Evolutionary conservation across 768 basidiomycete genomes (phyloP).

Genomic region (Sarcodon sp.): DNA sequence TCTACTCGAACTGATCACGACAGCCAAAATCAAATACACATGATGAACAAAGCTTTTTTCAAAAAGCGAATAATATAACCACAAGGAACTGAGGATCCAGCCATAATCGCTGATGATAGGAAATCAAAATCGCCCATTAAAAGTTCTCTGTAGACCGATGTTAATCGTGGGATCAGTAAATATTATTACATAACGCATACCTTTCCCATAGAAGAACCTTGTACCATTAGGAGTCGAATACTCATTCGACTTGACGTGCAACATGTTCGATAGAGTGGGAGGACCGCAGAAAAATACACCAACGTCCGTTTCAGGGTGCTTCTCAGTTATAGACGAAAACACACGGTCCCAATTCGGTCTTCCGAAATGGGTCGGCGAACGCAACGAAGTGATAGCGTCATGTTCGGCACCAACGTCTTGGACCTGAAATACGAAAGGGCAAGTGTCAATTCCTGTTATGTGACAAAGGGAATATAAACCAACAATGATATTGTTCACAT

Average conservation of each 20-base stretch:
- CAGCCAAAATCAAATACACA: no score
- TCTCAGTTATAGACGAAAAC: constrained; percentile 61
- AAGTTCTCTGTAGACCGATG: no score
- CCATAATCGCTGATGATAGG: no score
- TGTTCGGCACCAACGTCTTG: constrained; percentile 90
- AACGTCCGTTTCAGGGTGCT: constrained; percentile 81
- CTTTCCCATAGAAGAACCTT: constrained; percentile 86
- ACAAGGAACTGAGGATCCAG: no score
- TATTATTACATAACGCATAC: constrained; percentile 22
- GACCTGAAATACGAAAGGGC: constrained; percentile 25
- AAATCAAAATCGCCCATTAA: no score
- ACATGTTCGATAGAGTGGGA: constrained; percentile 46
- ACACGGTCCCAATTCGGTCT: constrained; percentile 78
- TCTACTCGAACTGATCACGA: no score
- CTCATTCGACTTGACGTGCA: constrained; percentile 77
- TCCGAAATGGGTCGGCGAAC: constrained; percentile 89
- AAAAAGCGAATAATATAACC: no score
- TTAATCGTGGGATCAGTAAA: background rate
- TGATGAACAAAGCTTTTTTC: no score
- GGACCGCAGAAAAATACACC: constrained; percentile 95
- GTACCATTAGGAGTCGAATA: constrained; percentile 71
- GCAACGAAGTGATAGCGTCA: constrained; percentile 80
- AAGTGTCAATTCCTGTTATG: background rate
- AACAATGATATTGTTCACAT: constrained; percentile 87
- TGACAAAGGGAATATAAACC: constrained; percentile 9